Evolutionary conservation across 2,329 filamentous ascomycete genomes (phyloP).

Genomic region (Epichloe festucae): DNA sequence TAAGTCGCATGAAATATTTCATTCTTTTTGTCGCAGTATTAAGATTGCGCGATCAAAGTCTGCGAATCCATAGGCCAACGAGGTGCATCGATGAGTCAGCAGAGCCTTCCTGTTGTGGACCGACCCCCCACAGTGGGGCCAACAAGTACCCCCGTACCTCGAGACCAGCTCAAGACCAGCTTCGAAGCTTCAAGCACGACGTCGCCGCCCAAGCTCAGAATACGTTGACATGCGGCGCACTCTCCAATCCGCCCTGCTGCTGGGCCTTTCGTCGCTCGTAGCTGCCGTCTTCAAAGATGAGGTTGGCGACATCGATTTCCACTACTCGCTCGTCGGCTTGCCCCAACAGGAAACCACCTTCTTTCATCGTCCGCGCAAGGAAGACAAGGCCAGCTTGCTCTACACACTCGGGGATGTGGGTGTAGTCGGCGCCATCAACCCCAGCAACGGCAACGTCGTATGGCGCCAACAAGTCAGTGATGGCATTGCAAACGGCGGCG

Average conservation of each 20-base stretch:
- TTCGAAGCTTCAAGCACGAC: constrained; percentile 5
- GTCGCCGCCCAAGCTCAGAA: constrained; percentile 1
- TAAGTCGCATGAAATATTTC: too few relatives aligned
- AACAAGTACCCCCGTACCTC: too few relatives aligned
- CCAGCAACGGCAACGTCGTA: constrained; percentile 67
- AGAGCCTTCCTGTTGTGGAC: too few relatives aligned
- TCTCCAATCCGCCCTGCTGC: constrained; percentile 22
- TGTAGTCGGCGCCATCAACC: constrained; percentile 79
- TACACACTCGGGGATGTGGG: constrained; percentile 82
- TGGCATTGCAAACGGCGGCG: constrained; percentile 30
- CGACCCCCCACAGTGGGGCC: too few relatives aligned
- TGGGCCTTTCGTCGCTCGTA: constrained; percentile 29
- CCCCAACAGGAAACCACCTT: constrained; percentile 77
- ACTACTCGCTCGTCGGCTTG: constrained; percentile 75
- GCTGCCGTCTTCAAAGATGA: constrained; percentile 76
- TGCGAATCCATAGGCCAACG: too few relatives aligned
- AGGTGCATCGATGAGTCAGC: too few relatives aligned
- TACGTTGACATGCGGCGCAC: constrained; percentile 22
- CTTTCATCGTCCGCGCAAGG: constrained; percentile 76
- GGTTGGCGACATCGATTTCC: constrained; percentile 83
- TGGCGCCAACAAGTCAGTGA: constrained; percentile 71
- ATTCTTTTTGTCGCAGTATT: too few relatives aligned
- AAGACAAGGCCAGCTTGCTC: constrained; percentile 76
- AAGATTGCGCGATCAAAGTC: too few relatives aligned
- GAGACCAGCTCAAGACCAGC: background rate